Conservation (phyloP, 2,329 filamentous ascomycete genomes). For the Tympanopsis confertula region DNA sequence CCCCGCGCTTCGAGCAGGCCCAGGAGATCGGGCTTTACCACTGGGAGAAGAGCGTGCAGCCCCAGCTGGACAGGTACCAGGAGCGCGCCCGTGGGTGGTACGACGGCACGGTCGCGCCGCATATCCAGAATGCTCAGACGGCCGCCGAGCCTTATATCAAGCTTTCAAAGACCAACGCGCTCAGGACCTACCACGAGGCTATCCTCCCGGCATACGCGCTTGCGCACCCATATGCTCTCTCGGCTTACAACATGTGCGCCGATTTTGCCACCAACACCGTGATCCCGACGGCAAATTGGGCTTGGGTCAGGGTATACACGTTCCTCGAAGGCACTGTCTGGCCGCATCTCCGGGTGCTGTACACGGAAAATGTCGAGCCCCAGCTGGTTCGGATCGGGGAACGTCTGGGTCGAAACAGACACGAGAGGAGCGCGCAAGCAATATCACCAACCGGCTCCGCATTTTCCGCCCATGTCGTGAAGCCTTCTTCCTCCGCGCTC, state of each 20-base stretch:
- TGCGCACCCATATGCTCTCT: constrained; percentile 62
- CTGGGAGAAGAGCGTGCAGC: constrained; percentile 70
- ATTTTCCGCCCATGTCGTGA: too few relatives aligned
- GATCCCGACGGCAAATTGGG: constrained; percentile 61
- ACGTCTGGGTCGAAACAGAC: constrained; percentile 72
- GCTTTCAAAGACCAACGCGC: constrained; percentile 46
- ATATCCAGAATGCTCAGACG: constrained; percentile 51
- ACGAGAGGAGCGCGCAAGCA: too few relatives aligned
- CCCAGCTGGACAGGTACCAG: constrained; percentile 59
- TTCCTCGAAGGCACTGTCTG: constrained; percentile 71
- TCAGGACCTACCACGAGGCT: constrained; percentile 60
- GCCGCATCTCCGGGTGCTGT: constrained; percentile 70
- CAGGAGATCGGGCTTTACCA: constrained; percentile 55
- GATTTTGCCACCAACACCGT: constrained; percentile 60
- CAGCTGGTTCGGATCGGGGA: constrained; percentile 87
- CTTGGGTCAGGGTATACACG: constrained; percentile 54
- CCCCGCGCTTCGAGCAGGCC: constrained; percentile 58
- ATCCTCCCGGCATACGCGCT: constrained; percentile 65
- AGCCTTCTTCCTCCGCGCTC: too few relatives aligned
- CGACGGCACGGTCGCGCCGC: constrained; percentile 57
- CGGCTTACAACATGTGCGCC: constrained; percentile 55
- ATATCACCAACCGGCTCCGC: too few relatives aligned
- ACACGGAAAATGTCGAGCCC: constrained; percentile 86
- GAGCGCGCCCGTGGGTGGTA: constrained; percentile 54
- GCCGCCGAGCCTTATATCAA: constrained; percentile 62